phyloP scores from a whole-genome alignment of 2,329 filamentous ascomycete genomes.

The Alternaria panax region DNA sequence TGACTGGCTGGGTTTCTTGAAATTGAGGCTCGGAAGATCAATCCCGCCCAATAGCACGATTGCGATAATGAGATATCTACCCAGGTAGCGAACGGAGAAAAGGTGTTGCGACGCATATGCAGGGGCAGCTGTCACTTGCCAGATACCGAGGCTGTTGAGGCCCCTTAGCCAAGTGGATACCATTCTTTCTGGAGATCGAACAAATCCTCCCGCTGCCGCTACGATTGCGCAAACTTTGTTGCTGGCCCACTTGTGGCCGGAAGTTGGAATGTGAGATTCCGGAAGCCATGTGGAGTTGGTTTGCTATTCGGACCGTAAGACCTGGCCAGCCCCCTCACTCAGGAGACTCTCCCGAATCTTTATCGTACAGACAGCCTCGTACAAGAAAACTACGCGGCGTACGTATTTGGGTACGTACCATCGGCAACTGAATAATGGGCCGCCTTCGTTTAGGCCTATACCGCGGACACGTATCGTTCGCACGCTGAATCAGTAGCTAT shows the following conservation, averaged over 20 bases:
- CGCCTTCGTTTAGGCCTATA: neutral
- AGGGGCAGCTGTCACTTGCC: neutral
- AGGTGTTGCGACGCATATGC: neutral
- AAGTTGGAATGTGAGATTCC: neutral
- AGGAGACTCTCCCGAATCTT: neutral
- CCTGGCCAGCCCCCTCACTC: neutral
- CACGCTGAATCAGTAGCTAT: neutral
- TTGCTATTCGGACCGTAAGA: neutral
- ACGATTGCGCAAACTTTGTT: constrained; percentile 2
- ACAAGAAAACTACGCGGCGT: neutral
- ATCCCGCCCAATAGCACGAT: neutral
- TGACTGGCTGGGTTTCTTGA: constrained; percentile 5
- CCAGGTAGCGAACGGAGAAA: neutral
- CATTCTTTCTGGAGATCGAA: constrained; percentile 5
- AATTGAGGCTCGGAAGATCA: neutral
- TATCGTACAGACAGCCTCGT: neutral
- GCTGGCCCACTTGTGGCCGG: constrained; percentile 1
- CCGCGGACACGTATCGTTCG: neutral
- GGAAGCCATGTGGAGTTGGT: constrained; percentile 5
- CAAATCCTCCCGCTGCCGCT: constrained; percentile 11
- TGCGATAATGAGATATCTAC: no score
- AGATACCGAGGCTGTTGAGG: constrained; percentile 1
- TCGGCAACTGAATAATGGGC: neutral
- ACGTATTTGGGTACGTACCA: neutral
- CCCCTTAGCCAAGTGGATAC: constrained; percentile 6